A percentile compares a stretch with the other conserved stretches of the same genome.
phyloP scores from a whole-genome alignment of 176 grass and related monocot genomes.

The Oryza australiensis region DNA sequence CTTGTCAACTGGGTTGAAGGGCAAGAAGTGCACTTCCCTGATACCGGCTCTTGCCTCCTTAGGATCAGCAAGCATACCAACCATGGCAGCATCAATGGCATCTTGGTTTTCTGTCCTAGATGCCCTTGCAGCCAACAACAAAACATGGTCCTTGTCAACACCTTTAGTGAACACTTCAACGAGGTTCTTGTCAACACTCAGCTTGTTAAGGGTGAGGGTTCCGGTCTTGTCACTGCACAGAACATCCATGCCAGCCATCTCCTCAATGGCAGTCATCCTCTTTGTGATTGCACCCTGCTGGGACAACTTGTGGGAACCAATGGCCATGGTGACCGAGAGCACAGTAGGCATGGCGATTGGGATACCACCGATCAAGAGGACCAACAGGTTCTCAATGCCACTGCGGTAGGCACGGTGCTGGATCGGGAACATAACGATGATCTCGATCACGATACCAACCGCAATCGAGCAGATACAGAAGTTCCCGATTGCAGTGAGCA shows the following conservation, averaged over 20 bases:
- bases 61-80: slow-evolving; percentile 97
- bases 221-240: slow-evolving; percentile 97
- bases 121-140: slow-evolving; percentile 74
- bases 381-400: slow-evolving; percentile 89
- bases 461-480: slow-evolving; percentile 99
- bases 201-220: slow-evolving; percentile 92
- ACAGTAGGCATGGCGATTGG: slow-evolving; percentile 98
- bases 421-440: slow-evolving; percentile 99
- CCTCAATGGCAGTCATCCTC: slow-evolving; percentile 98
- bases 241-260: slow-evolving; percentile 97
- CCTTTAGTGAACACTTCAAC: slow-evolving; percentile 84
- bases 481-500: slow-evolving; percentile 94
- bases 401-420: slow-evolving; percentile 68
- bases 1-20: slow-evolving; percentile 99
- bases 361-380: slow-evolving; percentile 97
- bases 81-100: slow-evolving; percentile 97
- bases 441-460: slow-evolving; percentile 80
- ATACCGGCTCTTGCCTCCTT: slow-evolving; percentile 98
- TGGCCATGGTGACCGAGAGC: slow-evolving; percentile 93
- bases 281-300: slow-evolving; percentile 98
- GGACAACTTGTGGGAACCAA: slow-evolving; percentile 92
- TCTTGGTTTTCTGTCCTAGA: slow-evolving; percentile 96
- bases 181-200: slow-evolving; percentile 90
- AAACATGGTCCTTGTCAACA: slow-evolving; percentile 82
- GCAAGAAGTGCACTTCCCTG: slow-evolving; percentile 94